Conservation (phyloP, 306 rosid genomes). For the Luffa aegyptiaca region DNA sequence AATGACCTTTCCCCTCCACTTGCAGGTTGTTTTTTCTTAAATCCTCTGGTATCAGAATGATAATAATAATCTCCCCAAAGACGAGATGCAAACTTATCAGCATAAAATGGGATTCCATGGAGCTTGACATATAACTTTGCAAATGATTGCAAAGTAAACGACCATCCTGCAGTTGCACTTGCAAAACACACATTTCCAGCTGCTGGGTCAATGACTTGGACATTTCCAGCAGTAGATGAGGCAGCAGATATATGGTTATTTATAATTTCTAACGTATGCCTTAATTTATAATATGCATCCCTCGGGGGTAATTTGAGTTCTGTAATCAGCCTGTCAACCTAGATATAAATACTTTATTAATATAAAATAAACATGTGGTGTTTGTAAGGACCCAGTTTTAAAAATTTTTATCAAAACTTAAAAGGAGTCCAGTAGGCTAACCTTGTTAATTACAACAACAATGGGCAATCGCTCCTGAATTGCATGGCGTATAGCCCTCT, state of each 20-base stretch:
- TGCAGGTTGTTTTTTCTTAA: conserved; percentile 77
- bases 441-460: conserved; percentile 94
- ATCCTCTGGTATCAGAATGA: conserved; percentile 67
- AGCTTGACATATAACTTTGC: conserved; percentile 79
- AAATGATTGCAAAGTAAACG: conserved; percentile 87
- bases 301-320: conserved; percentile 92
- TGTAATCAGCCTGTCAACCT: conserved; percentile 96
- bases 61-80: conserved; percentile 92
- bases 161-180: conserved; percentile 96
- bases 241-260: conserved; percentile 79
- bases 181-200: conserved; percentile 97
- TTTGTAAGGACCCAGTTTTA: background rate
- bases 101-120: conserved; percentile 72
- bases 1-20: conserved; percentile 92
- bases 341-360: conserved; percentile 2
- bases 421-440: conserved; percentile 9
- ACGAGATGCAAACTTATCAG: conserved; percentile 75
- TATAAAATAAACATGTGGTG: background rate
- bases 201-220: conserved; percentile 76
- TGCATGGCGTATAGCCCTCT: conserved; percentile 97
- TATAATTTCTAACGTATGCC: conserved; percentile 88
- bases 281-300: conserved; percentile 88
- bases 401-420: conserved; percentile 4
- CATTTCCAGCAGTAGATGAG: conserved; percentile 81
- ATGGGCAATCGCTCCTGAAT: conserved; percentile 83